These are phyloP conservation scores for Catharanthus roseus DNA, from an alignment of 257 asterid genomes.

Conservation along the genomic window DNA sequence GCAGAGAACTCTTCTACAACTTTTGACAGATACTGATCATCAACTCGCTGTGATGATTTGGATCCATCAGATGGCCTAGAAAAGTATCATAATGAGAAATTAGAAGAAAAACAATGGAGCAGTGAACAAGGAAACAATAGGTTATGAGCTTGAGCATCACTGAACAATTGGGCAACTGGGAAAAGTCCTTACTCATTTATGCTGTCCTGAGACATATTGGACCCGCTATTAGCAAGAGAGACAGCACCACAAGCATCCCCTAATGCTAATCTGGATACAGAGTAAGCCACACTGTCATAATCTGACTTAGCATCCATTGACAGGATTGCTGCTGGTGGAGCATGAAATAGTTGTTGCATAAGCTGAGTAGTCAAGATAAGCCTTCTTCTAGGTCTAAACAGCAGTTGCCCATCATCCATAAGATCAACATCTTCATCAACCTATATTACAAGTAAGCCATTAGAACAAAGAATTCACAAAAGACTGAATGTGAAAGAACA, in stretches of 20 bases:
- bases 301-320: slow-evolving; percentile 44
- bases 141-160: neutral
- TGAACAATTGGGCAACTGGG: neutral
- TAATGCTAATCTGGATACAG: slow-evolving; percentile 52
- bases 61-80: slow-evolving; percentile 34
- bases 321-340: slow-evolving; percentile 43
- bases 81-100: slow-evolving; percentile 6
- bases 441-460: slow-evolving; percentile 32
- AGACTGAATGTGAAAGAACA: slow-evolving; percentile 12
- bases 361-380: slow-evolving; percentile 69
- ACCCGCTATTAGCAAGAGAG: slow-evolving; percentile 28
- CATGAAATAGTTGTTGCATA: slow-evolving; percentile 70
- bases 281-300: slow-evolving; percentile 46
- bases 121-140: neutral
- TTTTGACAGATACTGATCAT: slow-evolving; percentile 31
- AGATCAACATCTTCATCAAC: slow-evolving; percentile 47
- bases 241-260: slow-evolving; percentile 68
- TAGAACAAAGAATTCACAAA: slow-evolving; percentile 2
- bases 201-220: slow-evolving; percentile 23
- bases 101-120: neutral
- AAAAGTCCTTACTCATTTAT: slow-evolving; percentile 40
- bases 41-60: slow-evolving; percentile 31
- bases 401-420: slow-evolving; percentile 47
- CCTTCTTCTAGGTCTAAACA: slow-evolving; percentile 61
- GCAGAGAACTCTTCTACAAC: slow-evolving; percentile 35